phyloP scores from a whole-genome alignment of 805 yeast genomes.

The Torulaspora indica region DNA sequence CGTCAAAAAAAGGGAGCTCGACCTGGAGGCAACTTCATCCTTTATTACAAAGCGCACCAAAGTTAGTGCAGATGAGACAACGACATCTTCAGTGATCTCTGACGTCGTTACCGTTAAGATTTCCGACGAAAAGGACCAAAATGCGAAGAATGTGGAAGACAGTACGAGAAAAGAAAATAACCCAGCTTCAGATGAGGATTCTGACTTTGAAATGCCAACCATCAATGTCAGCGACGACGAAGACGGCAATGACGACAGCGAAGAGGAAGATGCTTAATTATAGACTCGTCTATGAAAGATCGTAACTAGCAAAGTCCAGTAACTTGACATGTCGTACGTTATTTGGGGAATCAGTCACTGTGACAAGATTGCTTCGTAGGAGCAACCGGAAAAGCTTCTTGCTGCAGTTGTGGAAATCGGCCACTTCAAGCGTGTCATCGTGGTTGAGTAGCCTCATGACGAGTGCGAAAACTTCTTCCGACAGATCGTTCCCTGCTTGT shows the following conservation, averaged over 20 bases:
- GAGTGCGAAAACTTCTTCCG: slow-evolving; percentile 5
- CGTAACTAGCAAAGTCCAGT: slow-evolving; percentile 18
- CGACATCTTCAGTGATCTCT: not conserved
- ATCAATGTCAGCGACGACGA: slow-evolving; percentile 24
- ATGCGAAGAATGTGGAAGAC: slow-evolving; percentile 1
- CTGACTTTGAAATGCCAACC: slow-evolving; percentile 35
- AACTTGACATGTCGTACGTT: slow-evolving; percentile 15
- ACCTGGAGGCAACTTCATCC: slow-evolving; percentile 7
- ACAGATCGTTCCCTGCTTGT: slow-evolving; percentile 6
- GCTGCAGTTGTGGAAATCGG: slow-evolving; percentile 19
- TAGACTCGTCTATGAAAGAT: slow-evolving; percentile 2
- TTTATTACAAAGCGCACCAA: slow-evolving; percentile 8
- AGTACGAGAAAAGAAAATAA: slow-evolving; percentile 7
- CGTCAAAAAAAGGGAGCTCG: slow-evolving; percentile 15
- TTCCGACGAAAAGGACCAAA: not conserved
- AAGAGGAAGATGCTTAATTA: not conserved
- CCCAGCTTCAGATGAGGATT: slow-evolving; percentile 24
- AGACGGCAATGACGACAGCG: slow-evolving; percentile 8
- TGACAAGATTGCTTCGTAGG: slow-evolving; percentile 16
- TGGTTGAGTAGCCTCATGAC: slow-evolving; percentile 17
- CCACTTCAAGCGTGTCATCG: slow-evolving; percentile 16
- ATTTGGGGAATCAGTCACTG: slow-evolving; percentile 2
- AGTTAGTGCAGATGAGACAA: slow-evolving; percentile 5
- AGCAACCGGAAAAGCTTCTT: slow-evolving; percentile 23
- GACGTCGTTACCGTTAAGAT: not conserved